These are phyloP conservation scores for Ogataea degrootiae DNA, from an alignment of 805 yeast genomes.

Conservation along the genomic window DNA sequence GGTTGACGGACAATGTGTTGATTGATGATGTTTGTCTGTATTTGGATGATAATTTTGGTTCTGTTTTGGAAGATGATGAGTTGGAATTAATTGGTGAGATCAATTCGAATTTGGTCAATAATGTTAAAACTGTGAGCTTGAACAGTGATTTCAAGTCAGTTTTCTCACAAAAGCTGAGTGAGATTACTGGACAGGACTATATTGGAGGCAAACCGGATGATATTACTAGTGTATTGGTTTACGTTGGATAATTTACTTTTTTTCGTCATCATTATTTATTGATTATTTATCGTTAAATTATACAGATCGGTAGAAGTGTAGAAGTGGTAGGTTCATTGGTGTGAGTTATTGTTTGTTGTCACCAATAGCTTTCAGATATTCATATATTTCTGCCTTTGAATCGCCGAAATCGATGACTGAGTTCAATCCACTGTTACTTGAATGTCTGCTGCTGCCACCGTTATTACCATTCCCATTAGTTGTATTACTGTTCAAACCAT, in stretches of 20 bases:
- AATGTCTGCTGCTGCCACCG: neutral
- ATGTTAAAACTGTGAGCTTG: constrained; percentile 64
- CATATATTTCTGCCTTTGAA: neutral
- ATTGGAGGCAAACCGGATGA: constrained; percentile 96
- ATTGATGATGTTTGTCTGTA: constrained; percentile 67
- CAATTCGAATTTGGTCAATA: constrained; percentile 53
- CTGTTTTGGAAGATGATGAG: neutral
- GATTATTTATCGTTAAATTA: neutral
- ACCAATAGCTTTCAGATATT: neutral
- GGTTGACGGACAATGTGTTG: constrained; percentile 81
- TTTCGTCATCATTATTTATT: neutral
- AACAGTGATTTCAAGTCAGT: constrained; percentile 78
- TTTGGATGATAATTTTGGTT: constrained; percentile 49
- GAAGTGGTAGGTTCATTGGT: neutral
- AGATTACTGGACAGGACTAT: constrained; percentile 61
- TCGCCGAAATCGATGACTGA: constrained; percentile 1
- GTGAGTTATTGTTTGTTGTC: neutral
- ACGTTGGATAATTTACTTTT: constrained; percentile 36
- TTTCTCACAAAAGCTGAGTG: constrained; percentile 72
- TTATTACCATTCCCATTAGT: too few species aligned
- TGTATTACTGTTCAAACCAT: too few species aligned
- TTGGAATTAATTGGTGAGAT: constrained; percentile 36
- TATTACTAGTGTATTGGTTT: constrained; percentile 74
- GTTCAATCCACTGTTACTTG: neutral
- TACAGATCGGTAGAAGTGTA: neutral